Conservation (phyloP, 805 yeast genomes). For the Jamesozyma jinghongensis region DNA sequence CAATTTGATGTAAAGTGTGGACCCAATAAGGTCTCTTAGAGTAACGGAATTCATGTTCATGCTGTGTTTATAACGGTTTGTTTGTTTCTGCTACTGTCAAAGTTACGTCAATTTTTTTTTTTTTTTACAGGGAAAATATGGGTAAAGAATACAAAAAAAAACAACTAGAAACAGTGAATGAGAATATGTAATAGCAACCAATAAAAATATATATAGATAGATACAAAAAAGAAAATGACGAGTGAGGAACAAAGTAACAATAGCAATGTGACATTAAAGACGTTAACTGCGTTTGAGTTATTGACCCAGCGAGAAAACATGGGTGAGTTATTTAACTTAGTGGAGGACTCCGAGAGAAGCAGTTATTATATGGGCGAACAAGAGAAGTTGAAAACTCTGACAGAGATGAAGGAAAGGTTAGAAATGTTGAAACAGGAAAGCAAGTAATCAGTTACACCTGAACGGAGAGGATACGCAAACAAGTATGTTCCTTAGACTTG, state of each 20-base stretch:
- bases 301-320: slow-evolving; percentile 23
- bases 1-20: slow-evolving; percentile 30
- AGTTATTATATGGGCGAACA: slow-evolving; percentile 9
- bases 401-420: slow-evolving; percentile 3
- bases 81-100: too few species aligned
- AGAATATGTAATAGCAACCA: neutral
- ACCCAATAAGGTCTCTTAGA: slow-evolving; percentile 24
- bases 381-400: slow-evolving; percentile 14
- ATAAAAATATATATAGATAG: neutral
- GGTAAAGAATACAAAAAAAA: neutral
- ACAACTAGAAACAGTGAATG: neutral
- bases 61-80: too few species aligned
- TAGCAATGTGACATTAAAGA: slow-evolving; percentile 23
- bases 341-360: slow-evolving; percentile 16
- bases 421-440: neutral
- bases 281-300: slow-evolving; percentile 25
- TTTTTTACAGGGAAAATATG: too few species aligned
- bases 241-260: neutral
- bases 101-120: too few species aligned
- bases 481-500: too few species aligned
- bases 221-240: neutral
- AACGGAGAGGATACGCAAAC: too few species aligned
- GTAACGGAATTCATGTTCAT: neutral
- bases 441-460: too few species aligned
- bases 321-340: slow-evolving; percentile 23